Percentiles rank a stretch among this genome's conserved stretches.
Conservation (phyloP, 2,329 filamentous ascomycete genomes). For the Leptographium galeiforme region DNA sequence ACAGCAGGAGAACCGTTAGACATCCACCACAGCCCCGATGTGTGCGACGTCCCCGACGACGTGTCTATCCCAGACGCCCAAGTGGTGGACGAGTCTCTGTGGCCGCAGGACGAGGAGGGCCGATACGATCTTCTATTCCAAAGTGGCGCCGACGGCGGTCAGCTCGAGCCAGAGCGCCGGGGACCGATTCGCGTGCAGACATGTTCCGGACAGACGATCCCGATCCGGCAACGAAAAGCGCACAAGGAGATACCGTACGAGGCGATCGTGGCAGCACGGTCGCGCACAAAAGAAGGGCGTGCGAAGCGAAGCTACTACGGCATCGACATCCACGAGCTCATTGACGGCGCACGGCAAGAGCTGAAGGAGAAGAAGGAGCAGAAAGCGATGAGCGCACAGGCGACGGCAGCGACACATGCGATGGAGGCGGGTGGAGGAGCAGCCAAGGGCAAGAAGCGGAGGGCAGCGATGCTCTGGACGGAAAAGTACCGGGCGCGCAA, state of each 20-base stretch:
- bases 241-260: constrained; percentile 43
- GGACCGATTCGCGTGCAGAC: constrained; percentile 18
- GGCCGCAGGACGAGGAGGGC: constrained; percentile 6
- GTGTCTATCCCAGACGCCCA: constrained; percentile 2
- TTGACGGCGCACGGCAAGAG: constrained; percentile 57
- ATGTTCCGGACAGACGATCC: constrained; percentile 42
- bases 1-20: no score
- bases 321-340: constrained; percentile 74
- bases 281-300: constrained; percentile 50
- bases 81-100: neutral
- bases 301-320: constrained; percentile 77
- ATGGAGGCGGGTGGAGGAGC: neutral
- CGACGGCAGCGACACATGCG: constrained; percentile 12
- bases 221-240: constrained; percentile 40
- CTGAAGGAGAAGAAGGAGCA: constrained; percentile 24
- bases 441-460: neutral
- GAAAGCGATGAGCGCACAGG: constrained; percentile 14
- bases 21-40: neutral
- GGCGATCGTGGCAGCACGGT: constrained; percentile 53
- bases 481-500: constrained; percentile 91
- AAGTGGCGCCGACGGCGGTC: neutral
- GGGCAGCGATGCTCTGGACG: constrained; percentile 62
- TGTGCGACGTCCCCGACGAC: neutral
- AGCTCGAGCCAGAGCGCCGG: neutral
- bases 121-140: constrained; percentile 11